phyloP scores from a whole-genome alignment of 202 grass and related monocot species.

The Brachypodium distachyon region DNA sequence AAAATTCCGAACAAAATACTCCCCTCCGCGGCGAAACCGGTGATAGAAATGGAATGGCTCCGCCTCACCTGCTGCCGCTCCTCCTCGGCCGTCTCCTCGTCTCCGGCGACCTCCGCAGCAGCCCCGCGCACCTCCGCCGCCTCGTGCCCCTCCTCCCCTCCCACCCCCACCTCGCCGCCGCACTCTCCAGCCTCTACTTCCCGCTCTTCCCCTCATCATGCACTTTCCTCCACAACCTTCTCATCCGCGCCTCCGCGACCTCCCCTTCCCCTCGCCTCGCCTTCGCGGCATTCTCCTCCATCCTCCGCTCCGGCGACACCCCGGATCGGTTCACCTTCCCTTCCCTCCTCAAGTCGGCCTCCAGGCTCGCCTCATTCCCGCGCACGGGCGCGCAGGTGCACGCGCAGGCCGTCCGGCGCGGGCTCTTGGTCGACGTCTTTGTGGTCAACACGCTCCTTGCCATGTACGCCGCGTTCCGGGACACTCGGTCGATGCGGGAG shows the following conservation, averaged over 20 bases:
- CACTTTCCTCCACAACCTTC: constrained; percentile 58
- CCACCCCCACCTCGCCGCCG: constrained; percentile 28
- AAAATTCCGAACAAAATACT: constrained; percentile 1
- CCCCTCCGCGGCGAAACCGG: not conserved
- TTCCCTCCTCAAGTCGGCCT: constrained; percentile 31
- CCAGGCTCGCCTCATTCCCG: constrained; percentile 10
- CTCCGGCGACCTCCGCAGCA: constrained; percentile 27
- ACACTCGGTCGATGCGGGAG: constrained; percentile 31
- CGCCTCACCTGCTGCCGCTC: constrained; percentile 23
- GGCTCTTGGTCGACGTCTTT: constrained; percentile 41
- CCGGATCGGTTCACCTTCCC: constrained; percentile 59
- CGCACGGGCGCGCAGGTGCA: constrained; percentile 43
- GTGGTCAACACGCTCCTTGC: constrained; percentile 48
- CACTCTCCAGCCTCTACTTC: constrained; percentile 44
- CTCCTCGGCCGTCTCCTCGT: constrained; percentile 37
- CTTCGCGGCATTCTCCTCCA: constrained; percentile 35
- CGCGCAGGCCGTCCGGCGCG: constrained; percentile 38
- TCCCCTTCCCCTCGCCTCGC: constrained; percentile 22
- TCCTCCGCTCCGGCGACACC: constrained; percentile 7
- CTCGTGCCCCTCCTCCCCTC: constrained; percentile 32
- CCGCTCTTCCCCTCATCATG: constrained; percentile 44
- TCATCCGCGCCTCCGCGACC: constrained; percentile 40
- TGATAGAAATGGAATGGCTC: not conserved
- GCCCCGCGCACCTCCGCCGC: constrained; percentile 23
- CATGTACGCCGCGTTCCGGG: constrained; percentile 46